phyloP scores from a whole-genome alignment of 331 rosid species.

The Prunus yedoensis region DNA sequence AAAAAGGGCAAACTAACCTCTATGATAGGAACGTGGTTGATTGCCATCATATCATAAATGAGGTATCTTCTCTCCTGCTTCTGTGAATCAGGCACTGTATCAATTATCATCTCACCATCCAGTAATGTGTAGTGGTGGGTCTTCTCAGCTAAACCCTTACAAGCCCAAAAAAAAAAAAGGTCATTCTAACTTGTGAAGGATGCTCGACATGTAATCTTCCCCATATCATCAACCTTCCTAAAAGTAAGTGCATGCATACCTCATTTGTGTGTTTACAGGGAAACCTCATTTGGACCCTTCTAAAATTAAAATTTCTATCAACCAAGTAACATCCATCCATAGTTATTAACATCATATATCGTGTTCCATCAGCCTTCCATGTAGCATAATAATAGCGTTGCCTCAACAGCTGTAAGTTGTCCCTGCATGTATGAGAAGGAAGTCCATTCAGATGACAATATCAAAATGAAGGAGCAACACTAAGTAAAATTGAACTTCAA shows the following conservation, averaged over 20 bases:
- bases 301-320: conserved; percentile 79
- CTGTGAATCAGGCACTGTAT: conserved; percentile 74
- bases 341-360: conserved; percentile 94
- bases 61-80: conserved; percentile 97
- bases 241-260: conserved; percentile 41
- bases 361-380: conserved; percentile 99
- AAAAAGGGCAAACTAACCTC: conserved; percentile 54
- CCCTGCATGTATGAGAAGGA: conserved; percentile 54
- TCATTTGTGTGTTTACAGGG: conserved; percentile 78
- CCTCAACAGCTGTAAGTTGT: conserved; percentile 78
- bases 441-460: conserved; percentile 15
- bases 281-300: conserved; percentile 98
- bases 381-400: conserved; percentile 98
- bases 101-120: conserved; percentile 98
- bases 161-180: conserved; percentile 27
- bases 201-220: conserved; percentile 2
- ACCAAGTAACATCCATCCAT: conserved; percentile 92
- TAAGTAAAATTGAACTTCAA: conserved; percentile 5
- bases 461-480: conserved; percentile 19
- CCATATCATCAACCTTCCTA: conserved; percentile 2
- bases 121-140: conserved; percentile 83
- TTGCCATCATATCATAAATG: conserved; percentile 86
- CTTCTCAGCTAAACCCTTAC: conserved; percentile 66
- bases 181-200: conserved; percentile 28
- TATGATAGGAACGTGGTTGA: conserved; percentile 57